Evolutionary conservation across 306 rosid genomes (phyloP), one percentile per base, ranked within the genome.

Genomic region (Ochetophila trinervis): DNA sequence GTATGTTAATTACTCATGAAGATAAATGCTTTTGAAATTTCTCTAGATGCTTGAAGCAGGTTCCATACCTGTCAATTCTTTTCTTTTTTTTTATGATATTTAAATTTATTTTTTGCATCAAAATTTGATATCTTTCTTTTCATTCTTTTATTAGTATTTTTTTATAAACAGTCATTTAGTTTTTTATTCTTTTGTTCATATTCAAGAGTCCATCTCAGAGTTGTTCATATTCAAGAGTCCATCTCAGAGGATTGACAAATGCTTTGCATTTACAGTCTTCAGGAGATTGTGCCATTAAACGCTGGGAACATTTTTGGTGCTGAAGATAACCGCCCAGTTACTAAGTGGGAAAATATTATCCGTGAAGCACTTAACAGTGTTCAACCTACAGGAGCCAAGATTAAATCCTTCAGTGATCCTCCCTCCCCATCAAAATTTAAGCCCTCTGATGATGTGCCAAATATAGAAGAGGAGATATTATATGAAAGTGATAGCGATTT

Each of bases 251-350:
- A 24, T 65, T 75, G 74, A 76, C 69, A 34, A 15, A 13, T 48
- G 68, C 50, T 63, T 61, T 65, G 10, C 34, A 47, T 60, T 72
- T 76, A 68, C 88, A 92, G 98, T 65, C 84, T 92, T 86, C 98
- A 92, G 74, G 98, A 92, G 89, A 89, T 92, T 70, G 98, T 92
- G 56, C 96, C 98, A 32, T 82, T 92, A 63, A 92, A 84, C 62
- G 86, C 98, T 22, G 95, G 95, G 65, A 92, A 92, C 74, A 82
- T 92, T 71, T 84, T 92, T 80, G 98, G 87, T 6, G 86, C 86
- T 23, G 96, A 82, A 83, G 95, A 87, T 70, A 81, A 66, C 62
- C 84, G 93, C 51, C 95, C 95, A 30, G 87, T 84, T 34, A 82
- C 84, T 18, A 85, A 80, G 82, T 92, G 98, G 98, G 96, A 92